A percentile compares a stretch with the other conserved stretches of the same genome.
Conservation (phyloP, 805 yeast species). For the Wickerhamia fluorescens region DNA sequence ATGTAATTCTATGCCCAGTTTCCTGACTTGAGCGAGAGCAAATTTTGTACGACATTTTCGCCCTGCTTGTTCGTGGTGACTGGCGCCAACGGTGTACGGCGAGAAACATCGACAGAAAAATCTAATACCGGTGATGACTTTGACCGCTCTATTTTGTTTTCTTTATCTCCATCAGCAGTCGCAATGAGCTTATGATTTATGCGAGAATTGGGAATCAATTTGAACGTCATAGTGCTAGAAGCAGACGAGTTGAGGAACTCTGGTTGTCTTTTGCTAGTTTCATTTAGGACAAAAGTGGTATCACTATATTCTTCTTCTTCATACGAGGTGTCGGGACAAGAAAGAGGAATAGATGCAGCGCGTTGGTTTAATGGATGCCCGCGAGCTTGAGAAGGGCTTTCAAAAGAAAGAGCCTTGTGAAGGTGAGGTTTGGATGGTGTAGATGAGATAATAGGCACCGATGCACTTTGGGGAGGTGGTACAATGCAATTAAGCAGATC, state of each 20-base stretch:
- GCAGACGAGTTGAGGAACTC: slow-evolving; percentile 19
- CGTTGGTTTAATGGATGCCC: slow-evolving; percentile 2
- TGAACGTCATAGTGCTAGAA: slow-evolving; percentile 29
- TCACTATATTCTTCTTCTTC: slow-evolving; percentile 5
- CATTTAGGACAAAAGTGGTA: slow-evolving; percentile 11
- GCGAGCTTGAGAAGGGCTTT: slow-evolving; percentile 2
- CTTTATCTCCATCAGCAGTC: slow-evolving; percentile 16
- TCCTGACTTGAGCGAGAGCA: slow-evolving; percentile 32
- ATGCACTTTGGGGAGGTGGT: slow-evolving; percentile 1
- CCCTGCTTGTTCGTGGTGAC: slow-evolving; percentile 10
- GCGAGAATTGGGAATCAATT: slow-evolving; percentile 24
- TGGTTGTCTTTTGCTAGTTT: slow-evolving; percentile 33
- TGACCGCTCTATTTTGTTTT: slow-evolving; percentile 12
- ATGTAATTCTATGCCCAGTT: slow-evolving; percentile 20
- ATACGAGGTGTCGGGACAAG: slow-evolving; percentile 1
- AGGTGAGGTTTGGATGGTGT: slow-evolving; percentile 10
- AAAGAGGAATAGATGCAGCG: slow-evolving; percentile 5
- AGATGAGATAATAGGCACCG: slow-evolving; percentile 7
- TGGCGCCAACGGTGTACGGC: slow-evolving; percentile 19
- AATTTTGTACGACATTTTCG: slow-evolving; percentile 24
- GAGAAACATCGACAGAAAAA: slow-evolving; percentile 3
- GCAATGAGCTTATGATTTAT: slow-evolving; percentile 21
- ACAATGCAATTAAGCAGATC: no score
- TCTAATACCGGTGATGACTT: background rate
- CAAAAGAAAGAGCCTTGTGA: slow-evolving; percentile 8